Percentiles rank a stretch among this genome's conserved stretches.
Evolutionary conservation across 805 yeast genomes (phyloP).

Genomic region (Brettanomyces naardenensis): DNA sequence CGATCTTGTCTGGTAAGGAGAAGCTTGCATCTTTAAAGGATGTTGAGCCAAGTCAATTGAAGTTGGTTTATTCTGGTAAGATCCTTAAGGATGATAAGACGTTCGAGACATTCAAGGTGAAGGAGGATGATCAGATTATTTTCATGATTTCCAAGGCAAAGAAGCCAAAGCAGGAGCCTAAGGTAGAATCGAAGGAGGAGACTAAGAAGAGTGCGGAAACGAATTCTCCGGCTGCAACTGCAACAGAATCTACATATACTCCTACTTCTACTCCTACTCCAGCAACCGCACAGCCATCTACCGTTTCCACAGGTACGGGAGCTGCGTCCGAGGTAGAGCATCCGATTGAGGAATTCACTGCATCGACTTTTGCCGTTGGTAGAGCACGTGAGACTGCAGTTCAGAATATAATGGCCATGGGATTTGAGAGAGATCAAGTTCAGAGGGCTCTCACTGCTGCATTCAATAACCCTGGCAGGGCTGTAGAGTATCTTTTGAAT

Average conservation of each 20-base stretch:
- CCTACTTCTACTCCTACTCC: slow-evolving; percentile 17
- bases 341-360: slow-evolving; percentile 22
- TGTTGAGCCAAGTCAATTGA: slow-evolving; percentile 67
- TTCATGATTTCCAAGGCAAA: slow-evolving; percentile 72
- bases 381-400: slow-evolving; percentile 71
- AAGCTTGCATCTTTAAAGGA: slow-evolving; percentile 60
- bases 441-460: slow-evolving; percentile 92
- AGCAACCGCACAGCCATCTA: slow-evolving; percentile 15
- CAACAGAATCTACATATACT: slow-evolving; percentile 18
- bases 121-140: slow-evolving; percentile 81
- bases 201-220: slow-evolving; percentile 18
- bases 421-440: slow-evolving; percentile 81
- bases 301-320: slow-evolving; percentile 6
- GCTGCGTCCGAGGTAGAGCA: slow-evolving; percentile 4
- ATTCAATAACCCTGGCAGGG: slow-evolving; percentile 94
- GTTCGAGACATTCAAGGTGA: slow-evolving; percentile 63
- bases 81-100: slow-evolving; percentile 80
- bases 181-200: slow-evolving; percentile 3
- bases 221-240: slow-evolving; percentile 20
- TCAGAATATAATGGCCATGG: slow-evolving; percentile 88
- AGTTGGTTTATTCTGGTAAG: slow-evolving; percentile 85
- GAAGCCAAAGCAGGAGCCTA: slow-evolving; percentile 11
- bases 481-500: slow-evolving; percentile 87
- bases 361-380: slow-evolving; percentile 70
- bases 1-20: slow-evolving; percentile 65